Conservation (phyloP, 331 rosid species). For the Saraca asoca region DNA sequence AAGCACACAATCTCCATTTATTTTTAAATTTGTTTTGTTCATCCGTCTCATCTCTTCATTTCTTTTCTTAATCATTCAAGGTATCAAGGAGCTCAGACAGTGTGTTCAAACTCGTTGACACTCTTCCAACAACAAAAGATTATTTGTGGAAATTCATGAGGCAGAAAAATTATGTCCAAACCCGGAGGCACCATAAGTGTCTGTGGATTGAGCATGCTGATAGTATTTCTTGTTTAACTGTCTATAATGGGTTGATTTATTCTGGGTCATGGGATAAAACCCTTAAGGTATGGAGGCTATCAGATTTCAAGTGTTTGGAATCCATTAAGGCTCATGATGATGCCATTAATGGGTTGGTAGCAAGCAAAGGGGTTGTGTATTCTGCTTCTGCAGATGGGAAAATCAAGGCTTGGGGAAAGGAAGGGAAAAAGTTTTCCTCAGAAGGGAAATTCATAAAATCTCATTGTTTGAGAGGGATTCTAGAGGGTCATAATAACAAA, state of each 20-base stretch:
- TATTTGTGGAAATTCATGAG: slow-evolving; percentile 85
- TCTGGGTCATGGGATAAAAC: slow-evolving; percentile 98
- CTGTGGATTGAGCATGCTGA: slow-evolving; percentile 93
- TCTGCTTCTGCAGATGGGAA: slow-evolving; percentile 99
- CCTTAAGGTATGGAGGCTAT: slow-evolving; percentile 77
- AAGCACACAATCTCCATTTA: no score
- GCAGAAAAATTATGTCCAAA: slow-evolving; percentile 87
- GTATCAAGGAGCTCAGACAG: slow-evolving; percentile 76
- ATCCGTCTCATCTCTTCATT: no score
- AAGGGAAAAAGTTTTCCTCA: slow-evolving; percentile 24
- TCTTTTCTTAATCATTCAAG: no score
- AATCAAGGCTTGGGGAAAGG: slow-evolving; percentile 82
- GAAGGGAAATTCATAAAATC: neutral
- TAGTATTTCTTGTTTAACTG: slow-evolving; percentile 77
- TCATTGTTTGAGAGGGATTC: slow-evolving; percentile 59
- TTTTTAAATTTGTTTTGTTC: no score
- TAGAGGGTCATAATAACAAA: slow-evolving; percentile 65
- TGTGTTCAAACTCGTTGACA: slow-evolving; percentile 62
- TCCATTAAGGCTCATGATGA: slow-evolving; percentile 91
- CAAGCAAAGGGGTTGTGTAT: slow-evolving; percentile 68
- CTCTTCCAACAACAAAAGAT: slow-evolving; percentile 82
- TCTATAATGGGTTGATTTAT: slow-evolving; percentile 63
- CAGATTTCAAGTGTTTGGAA: slow-evolving; percentile 91
- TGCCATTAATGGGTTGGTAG: slow-evolving; percentile 76
- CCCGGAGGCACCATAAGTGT: slow-evolving; percentile 76